Evolutionary conservation across 2,329 filamentous ascomycete species (phyloP).

Genomic region (Ophiocordyceps sinensis): DNA sequence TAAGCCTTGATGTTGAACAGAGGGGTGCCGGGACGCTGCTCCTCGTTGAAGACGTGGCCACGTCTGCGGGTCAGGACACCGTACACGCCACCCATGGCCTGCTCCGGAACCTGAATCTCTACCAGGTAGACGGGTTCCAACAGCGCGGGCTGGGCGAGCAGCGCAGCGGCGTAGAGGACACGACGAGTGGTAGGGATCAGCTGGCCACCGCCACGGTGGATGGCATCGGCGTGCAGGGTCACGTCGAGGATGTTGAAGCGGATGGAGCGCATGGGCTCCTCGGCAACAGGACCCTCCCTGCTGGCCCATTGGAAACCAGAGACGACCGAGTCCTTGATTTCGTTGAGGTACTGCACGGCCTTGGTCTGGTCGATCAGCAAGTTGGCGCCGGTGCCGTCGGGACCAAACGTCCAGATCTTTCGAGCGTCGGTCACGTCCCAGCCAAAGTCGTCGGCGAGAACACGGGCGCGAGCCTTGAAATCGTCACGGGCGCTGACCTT

Average conservation of each 20-base stretch:
- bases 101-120: slow-evolving; percentile 97
- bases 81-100: slow-evolving; percentile 99
- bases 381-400: slow-evolving; percentile 95
- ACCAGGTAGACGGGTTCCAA: slow-evolving; percentile 97
- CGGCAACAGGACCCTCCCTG: slow-evolving; percentile 90
- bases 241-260: slow-evolving; percentile 99
- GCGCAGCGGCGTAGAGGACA: slow-evolving; percentile 85
- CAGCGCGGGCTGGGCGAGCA: slow-evolving; percentile 82
- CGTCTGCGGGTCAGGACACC: slow-evolving; percentile 93
- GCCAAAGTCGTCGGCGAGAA: slow-evolving; percentile 90
- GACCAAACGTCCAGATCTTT: slow-evolving; percentile 99
- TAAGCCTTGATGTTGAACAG: slow-evolving; percentile 99
- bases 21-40: slow-evolving; percentile 96
- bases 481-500: slow-evolving; percentile 93
- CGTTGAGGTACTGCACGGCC: slow-evolving; percentile 98
- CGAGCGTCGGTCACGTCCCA: slow-evolving; percentile 99
- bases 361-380: slow-evolving; percentile 99
- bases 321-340: slow-evolving; percentile 99
- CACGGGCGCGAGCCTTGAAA: slow-evolving; percentile 95
- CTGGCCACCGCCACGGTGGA: slow-evolving; percentile 98
- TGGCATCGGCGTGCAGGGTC: slow-evolving; percentile 97
- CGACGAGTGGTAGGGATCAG: slow-evolving; percentile 96
- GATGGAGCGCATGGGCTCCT: slow-evolving; percentile 94
- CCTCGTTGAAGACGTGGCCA: slow-evolving; percentile 98
- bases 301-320: slow-evolving; percentile 99